Percentiles rank a stretch among this genome's conserved stretches.
Evolutionary conservation across 2,329 filamentous ascomycete species (phyloP).

Genomic region (Hypomyces rosellus): DNA sequence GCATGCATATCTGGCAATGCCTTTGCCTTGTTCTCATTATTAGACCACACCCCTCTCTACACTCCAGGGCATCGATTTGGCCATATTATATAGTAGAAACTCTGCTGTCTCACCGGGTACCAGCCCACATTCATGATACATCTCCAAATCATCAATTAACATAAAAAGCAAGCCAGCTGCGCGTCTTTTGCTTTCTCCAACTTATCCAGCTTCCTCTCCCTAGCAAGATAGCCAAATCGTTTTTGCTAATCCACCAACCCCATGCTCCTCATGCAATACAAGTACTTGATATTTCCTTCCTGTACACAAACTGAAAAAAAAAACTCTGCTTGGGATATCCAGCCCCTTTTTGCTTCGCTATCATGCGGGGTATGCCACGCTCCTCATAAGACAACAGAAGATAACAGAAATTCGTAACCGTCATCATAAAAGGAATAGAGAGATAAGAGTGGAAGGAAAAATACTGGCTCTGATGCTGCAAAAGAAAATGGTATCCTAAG

Average conservation of each 20-base stretch:
- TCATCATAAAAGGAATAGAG: slow-evolving; percentile 10
- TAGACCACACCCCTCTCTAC: too few relatives aligned
- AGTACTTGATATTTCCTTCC: background rate
- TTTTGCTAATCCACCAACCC: background rate
- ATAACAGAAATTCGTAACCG: slow-evolving; percentile 12
- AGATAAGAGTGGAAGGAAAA: slow-evolving; percentile 4
- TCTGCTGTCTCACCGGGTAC: background rate
- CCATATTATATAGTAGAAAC: too few relatives aligned
- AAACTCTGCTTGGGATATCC: slow-evolving; percentile 9
- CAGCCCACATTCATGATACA: too few relatives aligned
- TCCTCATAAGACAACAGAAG: slow-evolving; percentile 1
- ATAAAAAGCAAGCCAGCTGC: background rate
- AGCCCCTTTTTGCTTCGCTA: slow-evolving; percentile 1
- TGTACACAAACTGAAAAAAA: background rate
- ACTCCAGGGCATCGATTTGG: too few relatives aligned
- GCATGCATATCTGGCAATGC: too few relatives aligned
- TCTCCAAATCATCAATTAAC: background rate
- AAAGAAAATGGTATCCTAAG: slow-evolving; percentile 23
- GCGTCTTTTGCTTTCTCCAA: background rate
- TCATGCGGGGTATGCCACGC: slow-evolving; percentile 8
- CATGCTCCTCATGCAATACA: background rate
- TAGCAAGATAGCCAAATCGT: background rate
- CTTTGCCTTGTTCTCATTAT: too few relatives aligned
- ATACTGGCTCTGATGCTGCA: slow-evolving; percentile 14
- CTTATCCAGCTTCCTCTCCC: background rate